Percentiles rank a stretch among this genome's conserved stretches.
phyloP scores from a whole-genome alignment of 352 stramenopile species.

The Elongisporangium undulatum region DNA sequence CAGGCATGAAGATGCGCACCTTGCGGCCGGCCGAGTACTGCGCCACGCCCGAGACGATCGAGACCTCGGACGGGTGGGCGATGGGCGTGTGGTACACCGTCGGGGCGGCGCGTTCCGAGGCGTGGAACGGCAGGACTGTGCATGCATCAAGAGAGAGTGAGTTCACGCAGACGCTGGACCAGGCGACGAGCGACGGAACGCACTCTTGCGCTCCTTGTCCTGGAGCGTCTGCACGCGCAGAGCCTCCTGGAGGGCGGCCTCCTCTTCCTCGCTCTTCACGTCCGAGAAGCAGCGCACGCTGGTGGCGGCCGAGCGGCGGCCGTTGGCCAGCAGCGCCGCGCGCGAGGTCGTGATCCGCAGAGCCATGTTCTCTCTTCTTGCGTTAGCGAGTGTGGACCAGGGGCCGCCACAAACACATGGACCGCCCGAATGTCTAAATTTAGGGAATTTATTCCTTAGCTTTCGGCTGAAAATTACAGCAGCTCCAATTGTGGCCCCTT shows the following conservation, averaged over 20 bases:
- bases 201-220: slow-evolving; percentile 53
- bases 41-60: slow-evolving; percentile 59
- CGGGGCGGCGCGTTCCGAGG: slow-evolving; percentile 35
- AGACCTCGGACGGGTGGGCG: slow-evolving; percentile 52
- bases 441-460: not conserved
- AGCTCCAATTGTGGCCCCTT: too few species aligned
- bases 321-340: slow-evolving; percentile 13
- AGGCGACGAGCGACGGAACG: slow-evolving; percentile 7
- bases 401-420: not conserved
- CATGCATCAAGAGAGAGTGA: not conserved
- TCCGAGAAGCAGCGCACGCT: slow-evolving; percentile 43
- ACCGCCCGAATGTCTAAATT: not conserved
- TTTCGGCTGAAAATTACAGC: not conserved
- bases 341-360: slow-evolving; percentile 2
- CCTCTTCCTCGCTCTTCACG: slow-evolving; percentile 25
- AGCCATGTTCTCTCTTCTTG: not conserved
- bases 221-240: slow-evolving; percentile 36
- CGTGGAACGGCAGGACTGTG: slow-evolving; percentile 67
- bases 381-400: not conserved
- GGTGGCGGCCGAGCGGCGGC: slow-evolving; percentile 8
- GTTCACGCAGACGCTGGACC: not conserved
- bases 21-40: slow-evolving; percentile 65
- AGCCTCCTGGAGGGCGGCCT: slow-evolving; percentile 33
- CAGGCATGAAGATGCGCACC: slow-evolving; percentile 66
- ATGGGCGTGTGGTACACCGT: slow-evolving; percentile 49